Evolutionary conservation across 2,329 filamentous ascomycete species (phyloP).

Genomic region (Aspergillus ustus): DNA sequence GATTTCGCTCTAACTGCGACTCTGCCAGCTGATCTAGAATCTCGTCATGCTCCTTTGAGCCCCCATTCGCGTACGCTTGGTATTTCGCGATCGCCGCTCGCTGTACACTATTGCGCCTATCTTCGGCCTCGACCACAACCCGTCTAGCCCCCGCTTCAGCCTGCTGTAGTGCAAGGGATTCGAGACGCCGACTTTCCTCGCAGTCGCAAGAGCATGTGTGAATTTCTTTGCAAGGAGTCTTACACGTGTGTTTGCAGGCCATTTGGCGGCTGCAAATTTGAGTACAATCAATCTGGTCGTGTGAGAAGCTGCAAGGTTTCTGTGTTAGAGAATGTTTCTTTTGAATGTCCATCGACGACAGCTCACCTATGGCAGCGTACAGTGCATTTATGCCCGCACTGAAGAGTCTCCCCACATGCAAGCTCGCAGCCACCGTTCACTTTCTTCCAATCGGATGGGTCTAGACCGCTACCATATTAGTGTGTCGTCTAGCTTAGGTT

Average conservation of each 20-base stretch:
- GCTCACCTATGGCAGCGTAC: conserved; percentile 58
- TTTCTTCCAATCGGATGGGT: conserved; percentile 58
- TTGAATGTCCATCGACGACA: background rate
- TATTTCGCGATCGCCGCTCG: conserved; percentile 25
- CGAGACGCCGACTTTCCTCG: conserved; percentile 1
- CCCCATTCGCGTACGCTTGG: conserved; percentile 36
- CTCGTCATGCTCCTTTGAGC: conserved; percentile 34
- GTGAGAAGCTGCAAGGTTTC: conserved; percentile 37
- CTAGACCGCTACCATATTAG: conserved; percentile 28
- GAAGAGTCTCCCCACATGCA: conserved; percentile 49
- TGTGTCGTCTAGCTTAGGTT: background rate
- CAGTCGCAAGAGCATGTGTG: conserved; percentile 39
- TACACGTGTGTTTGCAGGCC: conserved; percentile 47
- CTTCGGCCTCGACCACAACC: background rate
- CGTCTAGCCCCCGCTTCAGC: background rate
- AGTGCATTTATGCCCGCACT: conserved; percentile 59
- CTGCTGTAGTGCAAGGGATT: conserved; percentile 1
- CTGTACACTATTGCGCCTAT: background rate
- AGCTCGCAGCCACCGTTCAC: conserved; percentile 59
- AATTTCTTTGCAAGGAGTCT: conserved; percentile 32
- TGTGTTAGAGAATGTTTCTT: background rate
- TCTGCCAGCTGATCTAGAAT: conserved; percentile 24
- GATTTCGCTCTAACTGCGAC: background rate
- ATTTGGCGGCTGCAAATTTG: conserved; percentile 38
- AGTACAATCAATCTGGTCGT: conserved; percentile 43